A percentile compares a stretch with the other conserved stretches of the same genome.
Evolutionary conservation across 345 rosid genomes (phyloP).

Genomic region (Salix suchowensis): DNA sequence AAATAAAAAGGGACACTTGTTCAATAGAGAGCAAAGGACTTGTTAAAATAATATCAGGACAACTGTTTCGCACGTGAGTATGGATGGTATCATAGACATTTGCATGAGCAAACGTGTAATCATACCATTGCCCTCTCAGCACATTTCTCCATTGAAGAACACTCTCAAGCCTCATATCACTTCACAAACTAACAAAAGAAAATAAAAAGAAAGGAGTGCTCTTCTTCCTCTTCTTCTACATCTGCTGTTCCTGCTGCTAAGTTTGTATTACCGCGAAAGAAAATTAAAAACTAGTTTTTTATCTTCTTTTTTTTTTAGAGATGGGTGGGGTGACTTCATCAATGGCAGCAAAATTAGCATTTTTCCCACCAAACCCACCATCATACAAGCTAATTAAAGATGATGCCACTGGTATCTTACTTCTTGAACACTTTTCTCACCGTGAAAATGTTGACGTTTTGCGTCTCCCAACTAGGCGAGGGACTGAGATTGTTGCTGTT

Average conservation of each 20-base stretch:
- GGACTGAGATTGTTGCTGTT: slow-evolving; percentile 77
- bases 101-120: slow-evolving; percentile 19
- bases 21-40: not conserved
- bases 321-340: slow-evolving; percentile 39
- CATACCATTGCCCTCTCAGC: slow-evolving; percentile 6
- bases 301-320: not conserved
- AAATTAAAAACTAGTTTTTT: not conserved
- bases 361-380: slow-evolving; percentile 30
- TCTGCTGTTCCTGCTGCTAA: not conserved
- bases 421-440: slow-evolving; percentile 20
- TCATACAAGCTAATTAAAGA: slow-evolving; percentile 27
- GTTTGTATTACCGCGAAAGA: not conserved
- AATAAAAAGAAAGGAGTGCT: slow-evolving; percentile 4
- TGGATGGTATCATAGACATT: not conserved
- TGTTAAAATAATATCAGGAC: not conserved
- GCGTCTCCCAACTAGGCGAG: slow-evolving; percentile 60
- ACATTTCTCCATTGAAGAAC: not conserved
- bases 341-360: slow-evolving; percentile 32
- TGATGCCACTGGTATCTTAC: slow-evolving; percentile 18
- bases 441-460: slow-evolving; percentile 21
- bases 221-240: not conserved
- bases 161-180: not conserved
- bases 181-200: not conserved
- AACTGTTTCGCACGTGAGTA: slow-evolving; percentile 6
- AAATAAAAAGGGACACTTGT: not conserved